These are phyloP conservation scores for Diversispora eburnea DNA, from an alignment of 192 early-diverging fungal genomes.

Conservation along the genomic window DNA sequence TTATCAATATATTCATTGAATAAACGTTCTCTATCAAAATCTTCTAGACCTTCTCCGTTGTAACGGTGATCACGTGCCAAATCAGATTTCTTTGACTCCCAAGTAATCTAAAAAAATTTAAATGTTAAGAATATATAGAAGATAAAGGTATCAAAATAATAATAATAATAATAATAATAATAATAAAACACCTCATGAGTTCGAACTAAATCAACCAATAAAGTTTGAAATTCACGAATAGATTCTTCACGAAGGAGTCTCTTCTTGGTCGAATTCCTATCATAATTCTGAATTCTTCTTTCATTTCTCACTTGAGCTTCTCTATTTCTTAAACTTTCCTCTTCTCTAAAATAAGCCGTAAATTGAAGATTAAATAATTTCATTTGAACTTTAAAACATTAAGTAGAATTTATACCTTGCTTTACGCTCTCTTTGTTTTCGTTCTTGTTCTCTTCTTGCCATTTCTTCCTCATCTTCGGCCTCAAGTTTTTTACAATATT, in stretches of 20 bases:
- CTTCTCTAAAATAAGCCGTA: slow-evolving; percentile 42
- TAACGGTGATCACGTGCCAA: slow-evolving; percentile 47
- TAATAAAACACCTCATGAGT: slow-evolving; percentile 42
- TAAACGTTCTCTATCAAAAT: slow-evolving; percentile 33
- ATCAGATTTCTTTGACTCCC: slow-evolving; percentile 32
- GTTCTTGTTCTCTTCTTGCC: slow-evolving; percentile 20
- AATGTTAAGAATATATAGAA: neutral
- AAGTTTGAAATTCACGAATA: slow-evolving; percentile 35
- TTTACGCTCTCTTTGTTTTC: slow-evolving; percentile 23
- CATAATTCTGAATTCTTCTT: slow-evolving; percentile 32
- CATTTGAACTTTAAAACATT: neutral
- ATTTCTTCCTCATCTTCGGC: slow-evolving; percentile 35
- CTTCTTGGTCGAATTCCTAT: slow-evolving; percentile 35
- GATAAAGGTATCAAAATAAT: neutral
- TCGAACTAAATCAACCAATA: slow-evolving; percentile 53
- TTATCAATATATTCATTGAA: slow-evolving; percentile 42
- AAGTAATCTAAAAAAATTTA: slow-evolving; percentile 21
- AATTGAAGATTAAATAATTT: neutral
- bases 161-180: neutral
- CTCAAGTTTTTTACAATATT: slow-evolving; percentile 52
- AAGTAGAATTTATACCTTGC: slow-evolving; percentile 1
- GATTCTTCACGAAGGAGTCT: slow-evolving; percentile 43
- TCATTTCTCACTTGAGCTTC: slow-evolving; percentile 54
- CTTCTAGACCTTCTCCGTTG: slow-evolving; percentile 34
- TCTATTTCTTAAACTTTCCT: slow-evolving; percentile 51